Evolutionary conservation across 2,329 filamentous ascomycete genomes (phyloP).

Genomic region (Neofusicoccum sp.): DNA sequence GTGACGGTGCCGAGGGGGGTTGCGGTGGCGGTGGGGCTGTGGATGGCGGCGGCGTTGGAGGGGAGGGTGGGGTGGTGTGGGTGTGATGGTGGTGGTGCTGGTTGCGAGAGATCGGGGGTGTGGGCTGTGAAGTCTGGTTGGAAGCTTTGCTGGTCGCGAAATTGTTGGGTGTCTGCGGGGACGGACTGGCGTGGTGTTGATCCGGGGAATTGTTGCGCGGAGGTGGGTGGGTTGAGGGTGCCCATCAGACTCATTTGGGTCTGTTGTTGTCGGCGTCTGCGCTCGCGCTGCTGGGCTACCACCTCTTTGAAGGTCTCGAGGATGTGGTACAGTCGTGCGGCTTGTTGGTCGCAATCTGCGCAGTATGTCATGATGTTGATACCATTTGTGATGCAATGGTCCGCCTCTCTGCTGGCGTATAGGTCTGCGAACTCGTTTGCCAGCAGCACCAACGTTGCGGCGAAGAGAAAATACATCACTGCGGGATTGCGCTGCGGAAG

Average conservation of each 20-base stretch:
- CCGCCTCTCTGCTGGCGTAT: slow-evolving; percentile 33
- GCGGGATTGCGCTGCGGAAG: slow-evolving; percentile 40
- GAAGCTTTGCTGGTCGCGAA: not conserved
- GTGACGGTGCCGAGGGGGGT: slow-evolving; percentile 21
- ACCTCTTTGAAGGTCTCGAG: slow-evolving; percentile 39
- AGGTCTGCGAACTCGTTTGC: slow-evolving; percentile 41
- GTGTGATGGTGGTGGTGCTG: not conserved
- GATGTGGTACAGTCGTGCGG: slow-evolving; percentile 38
- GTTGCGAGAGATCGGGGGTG: not conserved
- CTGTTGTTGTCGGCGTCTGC: slow-evolving; percentile 27
- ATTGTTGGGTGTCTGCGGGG: not conserved
- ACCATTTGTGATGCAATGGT: slow-evolving; percentile 38
- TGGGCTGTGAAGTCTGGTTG: not conserved
- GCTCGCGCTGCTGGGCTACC: slow-evolving; percentile 31
- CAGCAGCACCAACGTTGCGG: slow-evolving; percentile 40
- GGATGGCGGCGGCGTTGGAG: not conserved
- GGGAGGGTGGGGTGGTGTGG: not conserved
- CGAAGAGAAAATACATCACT: slow-evolving; percentile 44
- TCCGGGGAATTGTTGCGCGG: not conserved
- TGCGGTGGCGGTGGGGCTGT: slow-evolving; percentile 30
- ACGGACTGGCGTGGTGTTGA: slow-evolving; percentile 5
- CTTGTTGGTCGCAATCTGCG: slow-evolving; percentile 41
- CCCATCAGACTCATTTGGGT: not conserved
- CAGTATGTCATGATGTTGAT: slow-evolving; percentile 43
- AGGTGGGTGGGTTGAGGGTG: slow-evolving; percentile 20